Percentiles rank a stretch among this genome's conserved stretches.
Evolutionary conservation across 345 rosid genomes (phyloP).

Genomic region (Citrus cavaleriei): DNA sequence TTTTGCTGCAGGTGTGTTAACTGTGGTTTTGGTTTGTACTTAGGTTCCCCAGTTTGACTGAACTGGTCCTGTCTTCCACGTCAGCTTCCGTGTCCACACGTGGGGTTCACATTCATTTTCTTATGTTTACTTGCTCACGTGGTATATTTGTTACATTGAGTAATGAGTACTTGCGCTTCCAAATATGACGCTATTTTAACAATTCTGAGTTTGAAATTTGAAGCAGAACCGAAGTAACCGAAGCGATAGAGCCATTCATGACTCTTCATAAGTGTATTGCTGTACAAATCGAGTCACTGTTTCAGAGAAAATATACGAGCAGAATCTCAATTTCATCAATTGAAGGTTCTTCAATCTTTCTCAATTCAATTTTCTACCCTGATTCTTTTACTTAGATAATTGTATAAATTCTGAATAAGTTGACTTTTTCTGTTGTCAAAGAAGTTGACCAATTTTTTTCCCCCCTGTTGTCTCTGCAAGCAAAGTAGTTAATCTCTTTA

Average conservation of each 20-base stretch:
- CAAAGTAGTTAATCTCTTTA: neutral
- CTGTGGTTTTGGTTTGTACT: neutral
- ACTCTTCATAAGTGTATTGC: neutral
- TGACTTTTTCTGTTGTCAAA: neutral
- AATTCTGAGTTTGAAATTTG: conserved; percentile 18
- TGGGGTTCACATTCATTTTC: neutral
- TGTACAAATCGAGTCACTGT: neutral
- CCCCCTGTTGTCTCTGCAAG: neutral
- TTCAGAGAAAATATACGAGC: neutral
- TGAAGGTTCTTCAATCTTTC: neutral
- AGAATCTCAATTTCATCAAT: neutral
- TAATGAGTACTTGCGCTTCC: neutral
- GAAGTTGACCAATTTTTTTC: no score
- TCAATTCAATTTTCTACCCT: neutral
- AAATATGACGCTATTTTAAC: neutral
- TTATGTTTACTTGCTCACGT: neutral
- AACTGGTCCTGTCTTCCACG: neutral
- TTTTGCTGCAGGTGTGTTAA: neutral
- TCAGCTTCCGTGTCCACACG: neutral
- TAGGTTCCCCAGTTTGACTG: neutral
- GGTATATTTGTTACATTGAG: neutral
- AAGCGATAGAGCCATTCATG: neutral
- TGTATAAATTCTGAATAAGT: no score
- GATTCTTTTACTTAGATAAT: neutral
- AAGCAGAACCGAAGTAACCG: neutral